These are phyloP conservation scores for Curvularia sp. DNA, from an alignment of 2,329 filamentous ascomycete species.

Conservation along the genomic window DNA sequence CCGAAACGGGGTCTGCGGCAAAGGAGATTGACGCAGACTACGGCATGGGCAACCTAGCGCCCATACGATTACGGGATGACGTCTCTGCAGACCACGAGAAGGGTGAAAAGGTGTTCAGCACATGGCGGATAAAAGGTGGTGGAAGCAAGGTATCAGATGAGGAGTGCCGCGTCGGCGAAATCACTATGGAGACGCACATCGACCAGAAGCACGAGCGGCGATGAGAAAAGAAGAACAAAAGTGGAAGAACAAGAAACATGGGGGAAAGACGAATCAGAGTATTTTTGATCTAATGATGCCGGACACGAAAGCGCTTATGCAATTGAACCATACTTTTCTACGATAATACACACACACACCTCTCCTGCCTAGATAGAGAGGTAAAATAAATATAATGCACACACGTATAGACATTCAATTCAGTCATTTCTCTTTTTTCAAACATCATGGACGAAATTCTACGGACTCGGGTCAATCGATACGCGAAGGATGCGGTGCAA, in stretches of 20 bases:
- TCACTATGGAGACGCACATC: slow-evolving; percentile 39
- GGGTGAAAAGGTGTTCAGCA: slow-evolving; percentile 34
- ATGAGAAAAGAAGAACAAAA: neutral
- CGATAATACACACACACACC: neutral
- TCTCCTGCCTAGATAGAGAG: neutral
- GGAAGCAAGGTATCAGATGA: slow-evolving; percentile 40
- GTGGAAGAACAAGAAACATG: neutral
- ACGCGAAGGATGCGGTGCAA: neutral
- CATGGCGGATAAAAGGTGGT: slow-evolving; percentile 40
- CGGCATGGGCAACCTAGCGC: slow-evolving; percentile 31
- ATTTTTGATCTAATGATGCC: neutral
- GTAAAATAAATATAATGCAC: neutral
- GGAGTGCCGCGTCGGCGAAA: slow-evolving; percentile 27
- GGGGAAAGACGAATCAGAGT: neutral
- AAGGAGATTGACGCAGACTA: slow-evolving; percentile 33
- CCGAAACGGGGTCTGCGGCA: slow-evolving; percentile 25
- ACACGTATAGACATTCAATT: neutral
- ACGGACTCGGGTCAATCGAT: neutral
- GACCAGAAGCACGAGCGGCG: slow-evolving; percentile 28
- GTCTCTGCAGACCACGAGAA: slow-evolving; percentile 28
- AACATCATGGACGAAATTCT: neutral
- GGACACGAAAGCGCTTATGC: neutral
- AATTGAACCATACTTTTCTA: neutral
- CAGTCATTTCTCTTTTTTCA: neutral
- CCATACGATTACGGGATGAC: slow-evolving; percentile 40